Evolutionary conservation across 495 filamentous ascomycete species (phyloP).

Genomic region (Penicillium chermesinum): DNA sequence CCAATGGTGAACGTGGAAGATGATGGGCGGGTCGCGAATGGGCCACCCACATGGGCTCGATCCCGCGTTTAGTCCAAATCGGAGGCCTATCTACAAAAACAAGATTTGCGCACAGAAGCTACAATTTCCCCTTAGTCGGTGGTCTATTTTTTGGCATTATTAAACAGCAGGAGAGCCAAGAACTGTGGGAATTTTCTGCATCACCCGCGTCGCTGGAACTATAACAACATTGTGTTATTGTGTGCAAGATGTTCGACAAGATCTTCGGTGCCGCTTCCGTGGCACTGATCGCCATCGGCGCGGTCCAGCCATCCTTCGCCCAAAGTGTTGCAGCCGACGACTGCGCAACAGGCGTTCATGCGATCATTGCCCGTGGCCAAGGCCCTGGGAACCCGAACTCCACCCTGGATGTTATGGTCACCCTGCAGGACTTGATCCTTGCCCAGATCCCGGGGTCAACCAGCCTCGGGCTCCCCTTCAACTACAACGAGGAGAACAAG

Average conservation of each 20-base stretch:
- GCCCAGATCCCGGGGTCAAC: conserved; percentile 21
- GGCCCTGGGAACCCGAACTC: conserved; percentile 10
- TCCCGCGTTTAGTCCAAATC: background rate
- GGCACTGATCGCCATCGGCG: background rate
- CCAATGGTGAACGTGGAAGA: background rate
- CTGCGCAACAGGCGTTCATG: conserved; percentile 19
- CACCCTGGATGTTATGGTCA: conserved; percentile 16
- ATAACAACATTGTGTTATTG: background rate
- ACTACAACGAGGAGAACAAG: conserved; percentile 10
- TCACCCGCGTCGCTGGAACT: background rate
- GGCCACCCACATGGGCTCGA: background rate
- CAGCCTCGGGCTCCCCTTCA: conserved; percentile 19
- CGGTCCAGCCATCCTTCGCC: conserved; percentile 3
- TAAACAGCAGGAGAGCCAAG: background rate
- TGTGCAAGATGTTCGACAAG: background rate
- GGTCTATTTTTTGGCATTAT: background rate
- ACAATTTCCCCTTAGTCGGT: background rate
- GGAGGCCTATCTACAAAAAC: conserved; percentile 1
- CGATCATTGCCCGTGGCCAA: conserved; percentile 20
- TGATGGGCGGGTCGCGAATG: background rate
- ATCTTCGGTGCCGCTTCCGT: background rate
- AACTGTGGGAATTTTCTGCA: background rate
- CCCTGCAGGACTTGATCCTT: conserved; percentile 14
- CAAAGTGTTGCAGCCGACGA: conserved; percentile 6
- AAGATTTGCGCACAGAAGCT: background rate